phyloP scores from a whole-genome alignment of 768 basidiomycete species.

The Inosperma sp. region DNA sequence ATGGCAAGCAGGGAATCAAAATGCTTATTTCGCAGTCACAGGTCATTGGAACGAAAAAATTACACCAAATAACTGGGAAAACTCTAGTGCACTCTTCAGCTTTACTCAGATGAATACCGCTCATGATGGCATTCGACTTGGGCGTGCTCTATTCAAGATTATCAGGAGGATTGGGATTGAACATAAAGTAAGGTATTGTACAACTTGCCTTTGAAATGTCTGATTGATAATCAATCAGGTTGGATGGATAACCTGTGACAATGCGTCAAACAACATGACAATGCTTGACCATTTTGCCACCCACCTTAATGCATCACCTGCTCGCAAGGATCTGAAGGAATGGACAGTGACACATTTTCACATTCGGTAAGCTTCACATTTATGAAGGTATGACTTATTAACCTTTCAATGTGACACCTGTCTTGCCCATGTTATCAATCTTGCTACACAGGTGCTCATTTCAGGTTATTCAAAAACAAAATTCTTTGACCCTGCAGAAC shows the following conservation, averaged over 20 bases:
- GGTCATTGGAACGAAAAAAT: constrained; percentile 36
- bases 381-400: background rate
- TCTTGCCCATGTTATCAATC: constrained; percentile 9
- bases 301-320: background rate
- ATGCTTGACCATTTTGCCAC: constrained; percentile 1
- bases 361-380: background rate
- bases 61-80: constrained; percentile 21
- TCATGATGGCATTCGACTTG: no score
- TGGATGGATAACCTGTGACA: constrained; percentile 5
- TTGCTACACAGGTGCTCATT: constrained; percentile 8
- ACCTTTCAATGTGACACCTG: background rate
- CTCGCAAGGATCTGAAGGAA: background rate
- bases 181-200: constrained; percentile 27
- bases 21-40: constrained; percentile 41
- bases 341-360: background rate
- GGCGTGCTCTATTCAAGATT: constrained; percentile 36
- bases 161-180: constrained; percentile 21
- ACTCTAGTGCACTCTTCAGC: no score
- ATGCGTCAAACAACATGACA: constrained; percentile 4
- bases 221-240: background rate
- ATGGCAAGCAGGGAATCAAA: constrained; percentile 37
- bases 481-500: background rate
- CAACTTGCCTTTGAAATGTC: constrained; percentile 8
- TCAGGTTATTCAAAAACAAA: background rate
- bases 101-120: no score